phyloP scores from a whole-genome alignment of 139 green algal species.

The Chlamydomonas incerta region DNA sequence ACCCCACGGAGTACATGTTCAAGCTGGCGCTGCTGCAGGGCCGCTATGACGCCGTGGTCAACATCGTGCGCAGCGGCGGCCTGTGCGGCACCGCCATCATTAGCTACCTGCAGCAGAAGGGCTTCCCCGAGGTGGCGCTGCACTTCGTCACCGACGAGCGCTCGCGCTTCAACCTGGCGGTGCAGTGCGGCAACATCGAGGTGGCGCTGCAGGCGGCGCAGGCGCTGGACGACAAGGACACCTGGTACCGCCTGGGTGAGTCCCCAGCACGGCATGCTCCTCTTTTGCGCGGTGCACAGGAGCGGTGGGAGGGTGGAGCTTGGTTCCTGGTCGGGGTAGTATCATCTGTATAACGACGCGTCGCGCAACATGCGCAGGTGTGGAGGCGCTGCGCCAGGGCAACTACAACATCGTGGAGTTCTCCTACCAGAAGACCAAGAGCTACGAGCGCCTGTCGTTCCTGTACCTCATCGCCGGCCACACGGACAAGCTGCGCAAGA shows the following conservation, averaged over 20 bases:
- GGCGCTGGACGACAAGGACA: conserved; percentile 96
- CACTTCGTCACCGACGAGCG: conserved; percentile 95
- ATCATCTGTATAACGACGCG: too few relatives aligned
- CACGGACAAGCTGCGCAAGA: conserved; percentile 82
- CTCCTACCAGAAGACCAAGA: conserved; percentile 99
- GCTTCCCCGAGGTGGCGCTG: conserved; percentile 98
- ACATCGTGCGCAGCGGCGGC: conserved; percentile 89
- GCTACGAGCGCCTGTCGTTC: conserved; percentile 98
- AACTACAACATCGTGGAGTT: conserved; percentile 99
- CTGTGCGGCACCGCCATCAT: conserved; percentile 98
- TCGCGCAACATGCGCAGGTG: conserved; percentile 37
- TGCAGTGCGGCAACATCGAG: conserved; percentile 94
- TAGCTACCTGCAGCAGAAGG: conserved; percentile 97
- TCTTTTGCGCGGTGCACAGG: background rate
- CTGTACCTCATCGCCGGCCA: conserved; percentile 99
- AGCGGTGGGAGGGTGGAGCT: background rate
- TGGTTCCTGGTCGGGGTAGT: too few relatives aligned
- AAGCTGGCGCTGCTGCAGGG: conserved; percentile 96
- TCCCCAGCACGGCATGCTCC: background rate
- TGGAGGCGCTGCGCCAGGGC: conserved; percentile 82
- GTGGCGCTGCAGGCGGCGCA: conserved; percentile 95
- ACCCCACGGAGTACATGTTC: conserved; percentile 98
- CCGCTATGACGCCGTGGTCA: conserved; percentile 95
- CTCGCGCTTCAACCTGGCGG: conserved; percentile 94
- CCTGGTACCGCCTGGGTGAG: conserved; percentile 91